phyloP scores from a whole-genome alignment of 768 basidiomycete genomes.

The Phylloporus arenicola region DNA sequence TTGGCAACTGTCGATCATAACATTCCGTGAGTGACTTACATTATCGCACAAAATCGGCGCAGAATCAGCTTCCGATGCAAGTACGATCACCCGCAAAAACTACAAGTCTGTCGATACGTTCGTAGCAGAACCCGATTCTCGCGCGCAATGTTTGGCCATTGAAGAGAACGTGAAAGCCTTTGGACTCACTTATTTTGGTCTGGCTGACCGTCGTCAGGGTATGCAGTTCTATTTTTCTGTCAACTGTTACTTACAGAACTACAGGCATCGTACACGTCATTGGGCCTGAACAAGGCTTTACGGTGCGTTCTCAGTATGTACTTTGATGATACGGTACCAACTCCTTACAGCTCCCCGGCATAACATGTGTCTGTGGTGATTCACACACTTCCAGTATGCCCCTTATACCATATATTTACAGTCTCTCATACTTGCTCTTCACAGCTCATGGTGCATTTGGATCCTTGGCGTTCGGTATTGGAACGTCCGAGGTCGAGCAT shows the following conservation, averaged over 20 bases:
- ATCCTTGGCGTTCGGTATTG: constrained; percentile 88
- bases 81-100: constrained; percentile 69
- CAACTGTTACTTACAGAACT: constrained; percentile 14
- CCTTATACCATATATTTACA: background rate
- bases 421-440: constrained; percentile 1
- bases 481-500: constrained; percentile 92
- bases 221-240: constrained; percentile 5
- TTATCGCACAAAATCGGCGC: background rate
- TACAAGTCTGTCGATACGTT: constrained; percentile 68
- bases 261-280: constrained; percentile 83
- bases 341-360: constrained; percentile 55
- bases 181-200: constrained; percentile 86
- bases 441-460: constrained; percentile 89
- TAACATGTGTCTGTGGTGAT: constrained; percentile 86
- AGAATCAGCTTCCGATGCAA: constrained; percentile 22
- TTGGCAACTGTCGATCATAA: constrained; percentile 88
- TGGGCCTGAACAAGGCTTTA: constrained; percentile 92
- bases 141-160: constrained; percentile 75
- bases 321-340: background rate
- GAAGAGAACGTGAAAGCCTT: constrained; percentile 91
- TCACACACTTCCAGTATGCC: constrained; percentile 85
- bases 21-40: constrained; percentile 56
- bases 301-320: constrained; percentile 38
- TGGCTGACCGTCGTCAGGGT: constrained; percentile 88
- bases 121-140: constrained; percentile 79